phyloP scores from a whole-genome alignment of 768 basidiomycete genomes.

The Lentinula aciculospora region DNA sequence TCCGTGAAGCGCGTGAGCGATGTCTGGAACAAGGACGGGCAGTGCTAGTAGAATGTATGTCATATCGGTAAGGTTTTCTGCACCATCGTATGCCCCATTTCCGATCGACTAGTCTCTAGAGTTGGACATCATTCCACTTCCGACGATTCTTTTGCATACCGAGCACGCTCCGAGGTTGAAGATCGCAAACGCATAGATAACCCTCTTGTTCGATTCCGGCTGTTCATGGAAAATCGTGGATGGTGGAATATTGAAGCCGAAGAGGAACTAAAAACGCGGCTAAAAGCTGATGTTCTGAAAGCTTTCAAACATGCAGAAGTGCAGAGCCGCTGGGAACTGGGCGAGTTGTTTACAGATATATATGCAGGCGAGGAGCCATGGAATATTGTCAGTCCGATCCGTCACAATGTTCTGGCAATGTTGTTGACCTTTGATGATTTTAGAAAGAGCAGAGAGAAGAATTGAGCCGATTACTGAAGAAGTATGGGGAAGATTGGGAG shows the following conservation, averaged over 20 bases:
- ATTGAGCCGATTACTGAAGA: slow-evolving; percentile 63
- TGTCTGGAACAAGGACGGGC: slow-evolving; percentile 78
- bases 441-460: slow-evolving; percentile 85
- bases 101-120: slow-evolving; percentile 25
- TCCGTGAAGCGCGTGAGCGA: slow-evolving; percentile 62
- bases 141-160: slow-evolving; percentile 93
- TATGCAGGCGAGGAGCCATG: slow-evolving; percentile 83
- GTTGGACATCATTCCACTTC: slow-evolving; percentile 95
- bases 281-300: slow-evolving; percentile 70
- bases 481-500: slow-evolving; percentile 84
- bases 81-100: neutral
- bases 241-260: slow-evolving; percentile 86
- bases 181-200: slow-evolving; percentile 89
- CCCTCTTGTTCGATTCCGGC: slow-evolving; percentile 78
- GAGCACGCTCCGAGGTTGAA: slow-evolving; percentile 85
- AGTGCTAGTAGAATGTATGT: slow-evolving; percentile 87
- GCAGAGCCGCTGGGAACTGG: slow-evolving; percentile 62
- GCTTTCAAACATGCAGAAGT: slow-evolving; percentile 77
- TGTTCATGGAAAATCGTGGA: slow-evolving; percentile 74
- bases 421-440: slow-evolving; percentile 7
- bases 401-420: neutral
- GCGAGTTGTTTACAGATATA: slow-evolving; percentile 81
- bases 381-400: slow-evolving; percentile 61
- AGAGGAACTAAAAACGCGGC: slow-evolving; percentile 56
- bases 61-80: slow-evolving; percentile 57